Evolutionary conservation across 2,329 filamentous ascomycete species (phyloP).

Genomic region (Fusarium foetens): DNA sequence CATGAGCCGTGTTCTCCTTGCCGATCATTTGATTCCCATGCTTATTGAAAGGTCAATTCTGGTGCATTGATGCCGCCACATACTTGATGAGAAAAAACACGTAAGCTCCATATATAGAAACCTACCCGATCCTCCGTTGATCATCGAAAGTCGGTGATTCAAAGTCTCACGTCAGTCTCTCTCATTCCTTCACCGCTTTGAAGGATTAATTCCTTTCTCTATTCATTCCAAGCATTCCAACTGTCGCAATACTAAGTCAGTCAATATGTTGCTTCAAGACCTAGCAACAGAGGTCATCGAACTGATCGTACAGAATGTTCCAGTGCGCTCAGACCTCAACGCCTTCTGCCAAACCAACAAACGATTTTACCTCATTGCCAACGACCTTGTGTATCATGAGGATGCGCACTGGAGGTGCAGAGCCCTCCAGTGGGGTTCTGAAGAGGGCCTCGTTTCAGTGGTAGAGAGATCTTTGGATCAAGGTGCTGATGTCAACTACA

Average conservation of each 20-base stretch:
- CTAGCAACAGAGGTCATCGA: conserved; percentile 13
- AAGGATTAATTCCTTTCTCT: fast-evolving
- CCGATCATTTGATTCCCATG: fast-evolving
- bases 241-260: fast-evolving
- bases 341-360: neutral
- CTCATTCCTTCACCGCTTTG: neutral
- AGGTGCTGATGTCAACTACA: neutral
- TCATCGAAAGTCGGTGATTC: neutral
- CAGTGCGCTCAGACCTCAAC: neutral
- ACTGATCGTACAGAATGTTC: neutral
- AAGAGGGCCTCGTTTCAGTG: neutral
- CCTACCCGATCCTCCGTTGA: neutral
- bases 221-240: fast-evolving
- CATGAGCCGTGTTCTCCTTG: fast-evolving
- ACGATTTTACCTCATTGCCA: neutral
- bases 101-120: neutral
- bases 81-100: neutral
- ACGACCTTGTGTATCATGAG: neutral
- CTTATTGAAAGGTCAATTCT: no score
- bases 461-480: neutral
- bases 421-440: neutral
- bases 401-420: neutral
- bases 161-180: conserved; percentile 6
- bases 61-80: fast-evolving
- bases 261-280: neutral